Evolutionary conservation across 371 early-diverging fungal genomes (phyloP).

Genomic region (Mucor lusitanicus): DNA sequence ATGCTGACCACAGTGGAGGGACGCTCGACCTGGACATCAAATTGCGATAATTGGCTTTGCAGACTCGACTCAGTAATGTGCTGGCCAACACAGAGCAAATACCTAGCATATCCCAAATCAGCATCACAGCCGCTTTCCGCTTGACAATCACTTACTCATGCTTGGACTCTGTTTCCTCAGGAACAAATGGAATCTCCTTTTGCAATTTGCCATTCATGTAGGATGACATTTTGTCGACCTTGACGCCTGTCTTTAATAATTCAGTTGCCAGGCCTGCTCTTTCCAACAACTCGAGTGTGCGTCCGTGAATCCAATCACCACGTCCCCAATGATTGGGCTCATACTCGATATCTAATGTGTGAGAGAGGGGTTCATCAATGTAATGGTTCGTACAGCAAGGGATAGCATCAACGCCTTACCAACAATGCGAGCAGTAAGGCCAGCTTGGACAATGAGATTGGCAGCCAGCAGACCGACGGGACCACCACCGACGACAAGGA

Average conservation of each 20-base stretch:
- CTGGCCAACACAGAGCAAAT: slow-evolving; percentile 47
- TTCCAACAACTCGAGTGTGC: slow-evolving; percentile 45
- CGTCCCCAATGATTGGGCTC: slow-evolving; percentile 55
- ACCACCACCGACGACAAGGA: slow-evolving; percentile 50
- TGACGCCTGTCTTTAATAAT: slow-evolving; percentile 43
- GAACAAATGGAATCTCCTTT: slow-evolving; percentile 44
- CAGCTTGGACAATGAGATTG: slow-evolving; percentile 40
- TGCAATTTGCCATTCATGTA: slow-evolving; percentile 39
- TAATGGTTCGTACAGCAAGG: not conserved
- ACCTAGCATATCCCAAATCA: slow-evolving; percentile 14
- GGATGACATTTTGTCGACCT: slow-evolving; percentile 39
- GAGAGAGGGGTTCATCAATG: not conserved
- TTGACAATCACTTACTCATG: slow-evolving; percentile 32
- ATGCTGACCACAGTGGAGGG: slow-evolving; percentile 40
- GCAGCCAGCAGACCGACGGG: slow-evolving; percentile 50
- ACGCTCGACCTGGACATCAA: slow-evolving; percentile 46
- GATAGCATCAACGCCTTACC: slow-evolving; percentile 21
- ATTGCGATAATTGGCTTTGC: slow-evolving; percentile 29
- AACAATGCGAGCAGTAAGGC: slow-evolving; percentile 37
- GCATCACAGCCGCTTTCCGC: not conserved
- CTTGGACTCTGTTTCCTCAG: slow-evolving; percentile 46
- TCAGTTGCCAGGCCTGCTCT: slow-evolving; percentile 34
- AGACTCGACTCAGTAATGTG: slow-evolving; percentile 49
- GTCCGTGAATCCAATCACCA: slow-evolving; percentile 52
- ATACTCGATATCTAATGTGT: slow-evolving; percentile 35